These are phyloP conservation scores for Penicillium goetzii DNA, from an alignment of 495 filamentous ascomycete genomes.

Conservation along the genomic window DNA sequence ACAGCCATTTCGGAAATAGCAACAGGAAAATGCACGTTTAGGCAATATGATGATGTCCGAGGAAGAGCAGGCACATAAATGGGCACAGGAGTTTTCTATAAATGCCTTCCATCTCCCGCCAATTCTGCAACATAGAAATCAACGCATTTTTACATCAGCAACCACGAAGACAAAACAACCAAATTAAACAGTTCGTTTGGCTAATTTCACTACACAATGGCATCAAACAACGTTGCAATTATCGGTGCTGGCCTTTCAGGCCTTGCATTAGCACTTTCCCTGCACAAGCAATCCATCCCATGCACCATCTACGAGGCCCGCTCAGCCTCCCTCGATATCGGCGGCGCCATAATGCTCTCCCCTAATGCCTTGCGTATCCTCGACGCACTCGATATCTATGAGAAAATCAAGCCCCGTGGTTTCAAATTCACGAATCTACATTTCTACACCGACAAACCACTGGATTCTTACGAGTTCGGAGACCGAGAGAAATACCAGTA, in stretches of 20 bases:
- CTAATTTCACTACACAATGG: conserved; percentile 14
- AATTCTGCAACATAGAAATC: background rate
- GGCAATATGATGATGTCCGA: background rate
- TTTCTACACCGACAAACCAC: conserved; percentile 45
- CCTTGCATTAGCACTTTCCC: conserved; percentile 48
- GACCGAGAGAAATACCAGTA: conserved; percentile 46
- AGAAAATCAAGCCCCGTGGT: conserved; percentile 32
- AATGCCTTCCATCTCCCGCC: background rate
- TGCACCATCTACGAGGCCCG: conserved; percentile 52
- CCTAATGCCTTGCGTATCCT: conserved; percentile 56
- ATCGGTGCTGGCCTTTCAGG: conserved; percentile 55
- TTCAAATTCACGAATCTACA: conserved; percentile 45
- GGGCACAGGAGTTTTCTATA: background rate
- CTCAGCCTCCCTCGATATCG: conserved; percentile 37
- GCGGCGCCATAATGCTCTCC: conserved; percentile 57
- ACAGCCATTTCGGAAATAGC: background rate
- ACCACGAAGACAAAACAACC: background rate
- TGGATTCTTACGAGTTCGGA: conserved; percentile 52
- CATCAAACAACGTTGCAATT: conserved; percentile 42
- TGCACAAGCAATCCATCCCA: conserved; percentile 44
- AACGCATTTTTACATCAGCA: background rate
- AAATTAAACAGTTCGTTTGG: background rate
- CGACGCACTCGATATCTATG: conserved; percentile 49
- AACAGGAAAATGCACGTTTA: background rate
- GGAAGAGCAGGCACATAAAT: background rate